Conservation (phyloP, 164 flowering plant genomes). For the Cinnamomum chago region DNA sequence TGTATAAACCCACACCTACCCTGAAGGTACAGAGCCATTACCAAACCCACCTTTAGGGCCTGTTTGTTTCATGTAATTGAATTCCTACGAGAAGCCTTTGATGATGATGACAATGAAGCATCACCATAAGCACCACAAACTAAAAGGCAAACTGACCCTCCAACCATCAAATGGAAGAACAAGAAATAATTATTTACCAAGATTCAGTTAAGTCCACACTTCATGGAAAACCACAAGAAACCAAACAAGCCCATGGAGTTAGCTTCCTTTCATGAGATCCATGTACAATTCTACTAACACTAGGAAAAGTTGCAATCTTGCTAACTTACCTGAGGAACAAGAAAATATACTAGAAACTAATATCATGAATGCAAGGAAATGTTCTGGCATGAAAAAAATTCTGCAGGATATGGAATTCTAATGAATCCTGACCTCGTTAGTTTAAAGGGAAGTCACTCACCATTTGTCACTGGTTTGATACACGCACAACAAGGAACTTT, state of each 20-base stretch:
- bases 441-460: conserved; percentile 16
- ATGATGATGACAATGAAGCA: too few species aligned
- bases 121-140: too few species aligned
- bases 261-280: background rate
- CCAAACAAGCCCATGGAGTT: background rate
- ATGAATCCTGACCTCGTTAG: background rate
- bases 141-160: too few species aligned
- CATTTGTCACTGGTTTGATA: conserved; percentile 35
- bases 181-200: background rate
- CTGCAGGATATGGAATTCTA: background rate
- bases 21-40: too few species aligned
- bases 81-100: too few species aligned
- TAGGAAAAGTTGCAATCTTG: too few species aligned
- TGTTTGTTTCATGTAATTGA: too few species aligned
- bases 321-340: background rate
- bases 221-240: background rate
- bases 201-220: background rate
- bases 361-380: too few species aligned
- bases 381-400: background rate
- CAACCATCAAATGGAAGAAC: too few species aligned
- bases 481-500: conserved; percentile 60
- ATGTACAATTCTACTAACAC: background rate
- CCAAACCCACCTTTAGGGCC: too few species aligned
- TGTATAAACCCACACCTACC: too few species aligned
- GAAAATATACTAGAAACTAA: background rate